Percentiles rank a stretch among this genome's conserved stretches.
phyloP scores from a whole-genome alignment of 2,329 filamentous ascomycete genomes.

The Epichloe bromicola region DNA sequence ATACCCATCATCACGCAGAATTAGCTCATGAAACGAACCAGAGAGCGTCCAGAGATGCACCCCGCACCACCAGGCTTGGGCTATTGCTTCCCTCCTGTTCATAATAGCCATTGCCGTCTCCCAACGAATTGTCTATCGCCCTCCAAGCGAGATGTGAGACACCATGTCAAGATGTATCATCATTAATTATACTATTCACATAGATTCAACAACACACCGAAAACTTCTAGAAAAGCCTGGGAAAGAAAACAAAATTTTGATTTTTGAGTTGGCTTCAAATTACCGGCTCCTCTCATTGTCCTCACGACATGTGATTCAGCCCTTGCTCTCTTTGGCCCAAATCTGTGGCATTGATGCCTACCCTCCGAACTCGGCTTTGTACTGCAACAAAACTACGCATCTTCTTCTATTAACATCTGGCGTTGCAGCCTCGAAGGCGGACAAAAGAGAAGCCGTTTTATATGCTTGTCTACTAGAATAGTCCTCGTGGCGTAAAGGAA shows the following conservation, averaged over 20 bases:
- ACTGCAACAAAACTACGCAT: too few species aligned
- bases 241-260: not conserved
- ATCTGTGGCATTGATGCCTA: too few species aligned
- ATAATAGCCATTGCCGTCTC: not conserved
- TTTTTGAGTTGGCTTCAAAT: not conserved
- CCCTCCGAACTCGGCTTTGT: too few species aligned
- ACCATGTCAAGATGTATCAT: not conserved
- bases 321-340: too few species aligned
- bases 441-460: too few species aligned
- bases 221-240: not conserved
- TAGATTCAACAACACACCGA: not conserved
- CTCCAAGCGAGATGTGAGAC: not conserved
- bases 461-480: not conserved
- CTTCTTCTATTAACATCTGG: too few species aligned
- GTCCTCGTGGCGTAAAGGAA: not conserved
- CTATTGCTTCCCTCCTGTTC: not conserved
- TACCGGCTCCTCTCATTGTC: too few species aligned
- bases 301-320: too few species aligned
- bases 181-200: not conserved
- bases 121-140: not conserved
- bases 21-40: not conserved
- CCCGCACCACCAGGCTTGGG: conserved; percentile 1
- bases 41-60: not conserved
- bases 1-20: not conserved
- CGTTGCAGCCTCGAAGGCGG: too few species aligned